Evolutionary conservation across 805 yeast species (phyloP), one percentile per base, ranked within the genome.

Genomic region (Candida suzukii): DNA sequence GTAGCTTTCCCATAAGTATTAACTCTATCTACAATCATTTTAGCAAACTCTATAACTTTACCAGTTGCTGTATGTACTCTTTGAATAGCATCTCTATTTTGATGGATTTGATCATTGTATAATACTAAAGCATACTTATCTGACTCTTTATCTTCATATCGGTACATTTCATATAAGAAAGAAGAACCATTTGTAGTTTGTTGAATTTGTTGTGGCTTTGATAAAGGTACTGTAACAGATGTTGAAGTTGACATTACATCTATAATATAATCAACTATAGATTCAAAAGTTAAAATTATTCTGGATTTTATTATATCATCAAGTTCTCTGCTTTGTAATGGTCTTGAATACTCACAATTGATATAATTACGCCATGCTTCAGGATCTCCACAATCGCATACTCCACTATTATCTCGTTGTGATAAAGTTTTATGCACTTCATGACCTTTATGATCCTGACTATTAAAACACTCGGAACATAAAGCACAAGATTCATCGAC

Each of bases 331-430:
- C 54, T 45, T 6, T 49, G 53, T 3, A 55, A 56, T 6, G 50
- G 58, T 8, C 63, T 60, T 35, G 59, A 61, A 37, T 69, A 55
- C 17, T 67, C 66, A 56, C 95, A 87, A 13, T 64, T 53, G 34
- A 78, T 64, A 1, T 68, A 60, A 14, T 58, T 59, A 4, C 67
- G 71, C 88, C 95, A 88, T 0, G 95, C 95, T 53, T 85, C 95
- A 0, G 79, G 76, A 53, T 88, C 95, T 4, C 96, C 95, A 58
- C 96, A 87, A 54, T 87, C 96, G 57, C 95, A 84, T 17, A 82
- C 83, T 0, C 93, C 93, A 30, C 90, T 76, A 44, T 71, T 83
- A 45, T 77, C 83, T 40, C 85, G 67, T 34, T 75, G 76, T 43
- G 82, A 74, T 7, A 84, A 76, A 31, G 76, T 68, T 16, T 78